Conservation (phyloP, 129 eudicot species). For the Pittosporum tobira region DNA sequence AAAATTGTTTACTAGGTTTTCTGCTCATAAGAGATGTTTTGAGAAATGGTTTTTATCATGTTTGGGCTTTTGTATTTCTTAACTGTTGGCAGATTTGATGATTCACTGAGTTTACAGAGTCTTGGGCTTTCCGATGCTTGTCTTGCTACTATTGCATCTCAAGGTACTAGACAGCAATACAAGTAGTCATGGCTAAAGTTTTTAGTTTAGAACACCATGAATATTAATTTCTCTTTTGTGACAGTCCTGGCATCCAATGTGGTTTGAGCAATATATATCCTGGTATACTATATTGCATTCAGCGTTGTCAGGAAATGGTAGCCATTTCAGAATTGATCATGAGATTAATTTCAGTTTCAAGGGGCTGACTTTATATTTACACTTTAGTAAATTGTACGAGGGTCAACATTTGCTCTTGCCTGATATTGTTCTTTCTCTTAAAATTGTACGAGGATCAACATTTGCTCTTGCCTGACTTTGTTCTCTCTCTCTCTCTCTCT, state of each 20-base stretch:
- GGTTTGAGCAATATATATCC: neutral
- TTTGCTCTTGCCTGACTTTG: too few relatives aligned
- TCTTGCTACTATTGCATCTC: conserved; percentile 76
- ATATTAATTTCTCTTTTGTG: neutral
- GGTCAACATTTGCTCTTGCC: too few relatives aligned
- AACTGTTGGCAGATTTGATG: conserved; percentile 29
- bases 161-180: conserved; percentile 40
- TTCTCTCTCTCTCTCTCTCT: neutral
- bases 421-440: too few relatives aligned
- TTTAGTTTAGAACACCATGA: neutral
- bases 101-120: conserved; percentile 57
- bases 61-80: neutral
- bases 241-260: neutral
- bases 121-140: conserved; percentile 75
- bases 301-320: too few relatives aligned
- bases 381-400: too few relatives aligned
- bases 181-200: conserved; percentile 6
- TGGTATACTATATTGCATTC: neutral
- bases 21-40: too few relatives aligned
- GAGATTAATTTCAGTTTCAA: too few relatives aligned
- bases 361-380: too few relatives aligned
- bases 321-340: too few relatives aligned
- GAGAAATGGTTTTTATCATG: neutral
- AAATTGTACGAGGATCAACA: too few relatives aligned
- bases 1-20: neutral